phyloP scores from a whole-genome alignment of 805 yeast species.

The Candida argentea region DNA sequence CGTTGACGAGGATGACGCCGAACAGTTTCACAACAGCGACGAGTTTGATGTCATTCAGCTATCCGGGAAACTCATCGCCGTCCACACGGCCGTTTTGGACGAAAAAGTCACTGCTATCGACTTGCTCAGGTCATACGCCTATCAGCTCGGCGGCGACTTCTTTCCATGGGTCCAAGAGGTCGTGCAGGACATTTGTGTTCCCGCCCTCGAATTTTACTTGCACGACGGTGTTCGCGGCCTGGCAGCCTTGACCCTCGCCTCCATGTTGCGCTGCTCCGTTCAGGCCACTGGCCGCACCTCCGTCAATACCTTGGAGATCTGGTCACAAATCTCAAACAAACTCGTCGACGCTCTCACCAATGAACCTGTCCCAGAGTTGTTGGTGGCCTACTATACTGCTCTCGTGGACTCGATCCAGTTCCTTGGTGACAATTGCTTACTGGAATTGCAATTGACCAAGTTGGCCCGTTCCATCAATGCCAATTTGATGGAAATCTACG shows the following conservation, averaged over 20 bases:
- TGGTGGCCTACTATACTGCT: slow-evolving; percentile 69
- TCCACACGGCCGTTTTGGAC: slow-evolving; percentile 88
- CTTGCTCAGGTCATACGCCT: slow-evolving; percentile 72
- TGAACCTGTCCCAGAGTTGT: slow-evolving; percentile 78
- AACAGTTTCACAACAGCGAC: slow-evolving; percentile 70
- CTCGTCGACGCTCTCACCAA: slow-evolving; percentile 55
- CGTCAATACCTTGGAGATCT: slow-evolving; percentile 51
- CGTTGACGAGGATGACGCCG: slow-evolving; percentile 82
- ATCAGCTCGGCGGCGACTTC: slow-evolving; percentile 71
- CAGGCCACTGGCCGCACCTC: slow-evolving; percentile 46
- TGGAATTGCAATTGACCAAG: slow-evolving; percentile 41
- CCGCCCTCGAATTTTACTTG: slow-evolving; percentile 82
- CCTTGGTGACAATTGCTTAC: slow-evolving; percentile 56
- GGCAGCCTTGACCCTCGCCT: slow-evolving; percentile 80
- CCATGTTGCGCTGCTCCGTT: slow-evolving; percentile 57
- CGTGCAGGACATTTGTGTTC: slow-evolving; percentile 68
- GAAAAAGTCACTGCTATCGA: slow-evolving; percentile 93
- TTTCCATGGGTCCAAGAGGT: slow-evolving; percentile 75
- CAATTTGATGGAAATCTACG: slow-evolving; percentile 57
- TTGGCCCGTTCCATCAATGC: slow-evolving; percentile 51
- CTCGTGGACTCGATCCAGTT: slow-evolving; percentile 55
- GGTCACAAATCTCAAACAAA: slow-evolving; percentile 62
- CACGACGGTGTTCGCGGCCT: slow-evolving; percentile 92
- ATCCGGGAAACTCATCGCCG: slow-evolving; percentile 88
- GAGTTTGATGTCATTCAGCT: slow-evolving; percentile 93